Evolutionary conservation across 345 rosid species (phyloP), one percentile per base, ranked within the genome.

Genomic region (Brassica juncea): DNA sequence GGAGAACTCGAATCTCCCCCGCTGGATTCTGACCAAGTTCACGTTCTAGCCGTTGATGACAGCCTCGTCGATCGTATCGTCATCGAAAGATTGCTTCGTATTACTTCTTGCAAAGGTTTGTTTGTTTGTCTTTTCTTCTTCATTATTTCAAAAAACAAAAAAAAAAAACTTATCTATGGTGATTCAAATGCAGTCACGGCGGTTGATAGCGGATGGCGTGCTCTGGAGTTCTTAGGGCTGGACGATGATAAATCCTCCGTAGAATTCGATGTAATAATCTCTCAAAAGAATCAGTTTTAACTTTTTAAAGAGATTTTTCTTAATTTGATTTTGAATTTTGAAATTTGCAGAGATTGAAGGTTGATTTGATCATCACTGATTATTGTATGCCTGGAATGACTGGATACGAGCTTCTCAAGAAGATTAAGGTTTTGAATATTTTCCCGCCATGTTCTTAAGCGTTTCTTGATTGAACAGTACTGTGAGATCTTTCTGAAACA

Each of bases 331-430:
- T 10, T 12, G 1, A n/a, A 1, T 15, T 55, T 37, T 19, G 54
- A 14, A 14, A 23, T 2, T 68, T 70, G 16, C 88, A 94, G 94
- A 84, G 84, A 67, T 82, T 90, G 74, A 95, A 95, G 71, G 96
- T 95, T 74, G 97, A 95, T 86, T 80, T 93, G 77, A 89, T 95
- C n/a, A 95, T 95, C 34, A 95, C 99, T 4, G 99, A 95, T 72
- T 95, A 95, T 70, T 95, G 98, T 44, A 95, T 95, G 99, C 99
- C 99, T 21, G 99, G 92, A 82, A 95, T 95, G 99, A 92, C 96
- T n/a, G 99, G 99, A 23, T 95, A 92, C 71, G 99, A 95, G 79
- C 85, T 95, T 81, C 94, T 95, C 69, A 95, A 93, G 87, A 92
- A 92, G 77, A 86, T 95, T 62, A 95, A 95, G 97, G 98, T 92